These are phyloP conservation scores for Eimeria necatrix DNA, from an alignment of 169 alveolate species.

Conservation along the genomic window DNA sequence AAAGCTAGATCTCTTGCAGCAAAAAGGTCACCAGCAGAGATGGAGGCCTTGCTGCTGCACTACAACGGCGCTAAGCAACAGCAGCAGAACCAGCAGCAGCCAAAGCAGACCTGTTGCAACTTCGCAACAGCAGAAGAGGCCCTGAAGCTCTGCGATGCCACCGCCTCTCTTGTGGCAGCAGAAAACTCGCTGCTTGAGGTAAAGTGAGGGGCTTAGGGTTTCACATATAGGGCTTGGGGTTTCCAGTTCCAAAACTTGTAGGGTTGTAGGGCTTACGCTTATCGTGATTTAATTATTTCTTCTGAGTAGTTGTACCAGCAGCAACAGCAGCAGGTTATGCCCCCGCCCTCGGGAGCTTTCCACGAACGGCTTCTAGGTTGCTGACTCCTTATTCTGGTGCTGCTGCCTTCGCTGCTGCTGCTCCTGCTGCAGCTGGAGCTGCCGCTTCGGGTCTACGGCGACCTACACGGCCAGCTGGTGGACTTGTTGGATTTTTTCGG, in stretches of 20 bases:
- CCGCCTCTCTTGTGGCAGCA: background rate
- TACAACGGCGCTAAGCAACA: background rate
- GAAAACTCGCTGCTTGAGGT: constrained; percentile 28
- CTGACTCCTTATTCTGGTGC: background rate
- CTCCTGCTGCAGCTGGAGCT: constrained; percentile 29
- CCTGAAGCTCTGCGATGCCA: background rate
- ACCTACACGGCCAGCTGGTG: constrained; percentile 62
- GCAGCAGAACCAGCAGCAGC: background rate
- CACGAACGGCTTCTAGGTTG: too few relatives aligned
- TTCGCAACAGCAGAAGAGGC: constrained; percentile 2
- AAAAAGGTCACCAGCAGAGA: background rate
- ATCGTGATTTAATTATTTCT: background rate
- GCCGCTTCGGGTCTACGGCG: constrained; percentile 56
- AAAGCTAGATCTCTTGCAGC: background rate
- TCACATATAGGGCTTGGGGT: background rate
- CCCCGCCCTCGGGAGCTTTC: too few relatives aligned
- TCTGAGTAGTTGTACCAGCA: background rate
- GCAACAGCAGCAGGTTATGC: background rate
- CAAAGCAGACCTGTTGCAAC: background rate
- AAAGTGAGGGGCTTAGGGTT: background rate
- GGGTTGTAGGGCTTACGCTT: background rate
- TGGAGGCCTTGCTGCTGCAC: background rate
- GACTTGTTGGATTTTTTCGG: constrained; percentile 63
- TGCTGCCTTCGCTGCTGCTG: background rate
- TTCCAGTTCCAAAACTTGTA: background rate